Evolutionary conservation across 768 basidiomycete genomes (phyloP), one percentile per base, ranked within the genome.

Genomic region (Ramaria sp.): DNA sequence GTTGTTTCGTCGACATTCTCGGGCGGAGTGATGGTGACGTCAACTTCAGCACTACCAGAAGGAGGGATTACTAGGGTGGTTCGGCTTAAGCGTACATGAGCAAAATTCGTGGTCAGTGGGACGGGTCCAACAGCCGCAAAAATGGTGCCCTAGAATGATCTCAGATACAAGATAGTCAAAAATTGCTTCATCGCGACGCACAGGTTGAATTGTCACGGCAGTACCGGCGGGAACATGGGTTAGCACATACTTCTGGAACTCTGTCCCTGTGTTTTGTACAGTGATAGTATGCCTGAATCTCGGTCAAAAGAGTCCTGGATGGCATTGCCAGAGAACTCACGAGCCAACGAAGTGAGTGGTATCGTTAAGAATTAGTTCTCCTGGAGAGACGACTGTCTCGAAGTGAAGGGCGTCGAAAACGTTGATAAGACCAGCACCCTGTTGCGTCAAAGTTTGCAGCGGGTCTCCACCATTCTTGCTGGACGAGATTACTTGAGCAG

Each of bases 281-380:
- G 70, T 76, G 67, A 79, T 77, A 5, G 67, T 72, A 64, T 78
- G 76, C 9, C 78, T 78, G 60, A 2, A 10, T 37, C 13, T 13
- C 9, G 34, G 34, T 81, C 81, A 39, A 70, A 67, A n/a, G 67
- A 65, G 9, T 69, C 65, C 10, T 76, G 70, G 52, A 81, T 68
- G 13, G 42, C 22, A n/a, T 6, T 4, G 50, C 1, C 46, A 22
- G 42, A 9, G 34, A n/a, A 33, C 49, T 51, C 49, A 37, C 47
- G 30, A 12, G 45, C 68, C 65, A 51, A 71, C 67, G 65, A 80
- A 78, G 63, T 82, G 71, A 7, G 78, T 74, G 3, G 83, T 85
- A 64, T 85, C 84, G 60, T 87, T 86, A 41, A 84, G 67, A 38
- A 79, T 61, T n/a, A 86, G 69, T 63, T 83, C 77, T 13, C 75